Base-by-base conservation (phyloP, 2,329 filamentous ascomycete species). In the Epichloe baconii region DNA sequence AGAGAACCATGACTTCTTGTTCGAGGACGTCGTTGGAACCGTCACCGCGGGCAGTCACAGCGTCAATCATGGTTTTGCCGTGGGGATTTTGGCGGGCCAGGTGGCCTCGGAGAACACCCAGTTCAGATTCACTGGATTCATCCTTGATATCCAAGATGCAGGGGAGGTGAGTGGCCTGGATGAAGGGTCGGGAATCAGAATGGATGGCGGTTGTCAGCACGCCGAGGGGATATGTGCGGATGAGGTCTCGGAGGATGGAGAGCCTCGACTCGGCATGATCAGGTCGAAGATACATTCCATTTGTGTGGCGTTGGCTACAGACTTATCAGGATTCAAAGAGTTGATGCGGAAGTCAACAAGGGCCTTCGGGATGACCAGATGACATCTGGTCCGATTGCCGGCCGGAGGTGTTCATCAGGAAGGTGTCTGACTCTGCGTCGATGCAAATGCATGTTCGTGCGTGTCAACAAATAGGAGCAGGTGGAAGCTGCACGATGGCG, bases 31-130 rank as follows among this genome's bases (percentile, higher is more conserved):
- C 46, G 44, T 35, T n/a, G 31, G 64, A 51, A 40, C 61, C 59
- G 55, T 23, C 42, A 8, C 26, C 43, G 35, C 23, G 8, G 44
- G 37, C 4, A 12, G 48, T 51, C 31, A 71, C 57, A 0, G 68
- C 62, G 48, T 80, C 75, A 44, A 82, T 74, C 52, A 86, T 71
- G 19, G 74, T 72, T 61, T 84, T 83, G 58, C 68, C 68, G 56
- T 86, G 82, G 0, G 82, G 81, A 56, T 86, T 86, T 37, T 71
- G 68, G 34, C 75, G 69, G 0, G 82, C 81, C 31, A 86, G 63
- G 57, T 86, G 83, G 3, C 79, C 81, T 3, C 80, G 72, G 3
- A 86, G 68, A 3, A 59, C 61, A 26, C 65, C 66, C 1, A 70
- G 60, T n/a, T 72, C 67, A 0, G 65, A 66, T 47, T 70, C 66